Base-by-base conservation (phyloP, 768 basidiomycete genomes). In the Tricholoma hemisulphureum region DNA sequence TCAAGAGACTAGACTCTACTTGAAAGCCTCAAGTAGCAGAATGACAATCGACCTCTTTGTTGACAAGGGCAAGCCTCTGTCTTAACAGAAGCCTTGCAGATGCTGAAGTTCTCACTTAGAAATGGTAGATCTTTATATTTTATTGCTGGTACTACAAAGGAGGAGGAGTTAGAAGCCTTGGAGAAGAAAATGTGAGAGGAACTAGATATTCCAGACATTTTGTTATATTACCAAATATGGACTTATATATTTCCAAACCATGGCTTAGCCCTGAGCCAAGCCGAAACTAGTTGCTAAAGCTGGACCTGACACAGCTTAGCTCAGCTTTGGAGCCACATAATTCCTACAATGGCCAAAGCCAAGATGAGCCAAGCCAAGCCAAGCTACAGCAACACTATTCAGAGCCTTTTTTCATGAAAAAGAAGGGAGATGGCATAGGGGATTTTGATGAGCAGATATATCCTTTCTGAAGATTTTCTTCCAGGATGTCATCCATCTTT, bases 51-150 rank as follows among this genome's bases (percentile, higher is more conserved):
- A n/a, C n/a, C n/a, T n/a, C n/a, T n/a, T n/a, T n/a, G n/a, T n/a
- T n/a, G n/a, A n/a, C n/a, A n/a, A n/a, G n/a, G n/a, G n/a, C n/a
- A n/a, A n/a, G n/a, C n/a, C n/a, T n/a, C n/a, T n/a, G n/a, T n/a
- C n/a, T n/a, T n/a, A n/a, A n/a, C n/a, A n/a, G n/a, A n/a, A 51
- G 59, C 57, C 1, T 55, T 71, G 0, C 72, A 73, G 57, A 61
- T 73, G 24, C 55, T 73, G 8, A 75, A 75, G 55, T 75, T 65
- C 55, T 51, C 66, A 2, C 46, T 70, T 23, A 55, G 54, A 26
- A 60, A 65, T 52, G 66, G 66, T n/a, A 49, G 58, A 16, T n/a
- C 49, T 2, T 59, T 72, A 10, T 52, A 70, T 62, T 72, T 74
- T 37, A 64, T 63, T 4, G 58, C 28, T 18, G 68, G 69, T 39